These are phyloP conservation scores for Rugosomyces carneus DNA, from an alignment of 1,284 basidiomycete genomes.

Conservation along the genomic window DNA sequence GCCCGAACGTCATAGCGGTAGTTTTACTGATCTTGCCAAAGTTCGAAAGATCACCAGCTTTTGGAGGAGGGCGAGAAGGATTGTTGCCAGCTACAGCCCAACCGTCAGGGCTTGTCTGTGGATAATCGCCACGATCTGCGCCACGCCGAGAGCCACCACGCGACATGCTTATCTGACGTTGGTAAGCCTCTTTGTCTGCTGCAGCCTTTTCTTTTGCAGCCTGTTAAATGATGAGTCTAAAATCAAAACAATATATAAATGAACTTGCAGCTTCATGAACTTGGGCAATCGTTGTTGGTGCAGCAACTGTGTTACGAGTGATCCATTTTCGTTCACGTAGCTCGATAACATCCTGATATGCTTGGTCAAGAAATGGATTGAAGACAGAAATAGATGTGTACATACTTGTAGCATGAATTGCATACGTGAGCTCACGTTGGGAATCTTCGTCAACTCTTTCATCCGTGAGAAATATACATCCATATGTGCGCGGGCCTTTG, in stretches of 20 bases:
- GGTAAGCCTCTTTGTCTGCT: constrained; percentile 56
- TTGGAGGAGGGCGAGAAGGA: constrained; percentile 58
- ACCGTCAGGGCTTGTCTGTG: constrained; percentile 63
- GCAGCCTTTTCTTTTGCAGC: constrained; percentile 62
- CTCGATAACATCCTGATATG: constrained; percentile 77
- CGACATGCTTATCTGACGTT: constrained; percentile 43
- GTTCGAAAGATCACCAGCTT: constrained; percentile 82
- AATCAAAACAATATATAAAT: not conserved
- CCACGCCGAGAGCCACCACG: constrained; percentile 82
- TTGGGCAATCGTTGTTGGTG: constrained; percentile 86
- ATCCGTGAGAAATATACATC: constrained; percentile 92
- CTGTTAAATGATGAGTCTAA: constrained; percentile 18
- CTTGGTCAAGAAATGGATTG: constrained; percentile 5
- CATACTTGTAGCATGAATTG: constrained; percentile 91
- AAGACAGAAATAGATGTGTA: constrained; percentile 15
- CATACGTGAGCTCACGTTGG: constrained; percentile 80
- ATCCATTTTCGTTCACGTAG: constrained; percentile 82
- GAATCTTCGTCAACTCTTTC: constrained; percentile 71
- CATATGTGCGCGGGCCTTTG: constrained; percentile 80
- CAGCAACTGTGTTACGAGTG: constrained; percentile 64
- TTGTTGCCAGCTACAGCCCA: constrained; percentile 73
- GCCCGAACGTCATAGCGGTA: constrained; percentile 65
- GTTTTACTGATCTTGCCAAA: constrained; percentile 81
- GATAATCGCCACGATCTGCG: constrained; percentile 58
- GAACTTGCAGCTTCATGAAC: constrained; percentile 77